Percentiles rank a stretch among this genome's conserved stretches.
Evolutionary conservation across 139 green algal genomes (phyloP).

Genomic region (Nannochloris sp.): DNA sequence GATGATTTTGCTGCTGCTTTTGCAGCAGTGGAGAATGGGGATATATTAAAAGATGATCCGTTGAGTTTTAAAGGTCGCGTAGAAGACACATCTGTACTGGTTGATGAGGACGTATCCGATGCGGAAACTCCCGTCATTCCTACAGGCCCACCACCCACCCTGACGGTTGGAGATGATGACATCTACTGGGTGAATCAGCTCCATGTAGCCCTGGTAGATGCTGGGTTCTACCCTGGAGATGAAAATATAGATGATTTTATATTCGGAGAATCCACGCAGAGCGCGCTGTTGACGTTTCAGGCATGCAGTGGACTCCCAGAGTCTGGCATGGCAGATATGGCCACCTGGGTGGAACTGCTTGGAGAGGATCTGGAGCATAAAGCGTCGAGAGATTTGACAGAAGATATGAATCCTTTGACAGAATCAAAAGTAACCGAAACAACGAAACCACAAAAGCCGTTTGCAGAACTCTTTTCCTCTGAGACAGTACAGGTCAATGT

Average conservation of each 20-base stretch:
- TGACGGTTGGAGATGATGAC: constrained; percentile 60
- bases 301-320: constrained; percentile 50
- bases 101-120: background rate
- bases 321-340: constrained; percentile 52
- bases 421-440: background rate
- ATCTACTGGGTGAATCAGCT: constrained; percentile 68
- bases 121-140: background rate
- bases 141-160: constrained; percentile 36
- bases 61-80: background rate
- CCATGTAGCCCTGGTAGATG: constrained; percentile 32
- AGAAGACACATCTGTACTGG: background rate
- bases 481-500: background rate
- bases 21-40: background rate
- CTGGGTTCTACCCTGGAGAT: constrained; percentile 56
- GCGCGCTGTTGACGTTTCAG: constrained; percentile 43
- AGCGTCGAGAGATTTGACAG: constrained; percentile 6
- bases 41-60: constrained; percentile 1
- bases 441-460: background rate
- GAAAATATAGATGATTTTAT: constrained; percentile 56
- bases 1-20: constrained; percentile 2
- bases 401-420: background rate
- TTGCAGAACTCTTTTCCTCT: constrained; percentile 10
- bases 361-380: constrained; percentile 16
- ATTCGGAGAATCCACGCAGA: constrained; percentile 34
- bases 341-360: constrained; percentile 56